Evolutionary conservation across 768 basidiomycete genomes (phyloP).

Genomic region (Clavulina sp.): DNA sequence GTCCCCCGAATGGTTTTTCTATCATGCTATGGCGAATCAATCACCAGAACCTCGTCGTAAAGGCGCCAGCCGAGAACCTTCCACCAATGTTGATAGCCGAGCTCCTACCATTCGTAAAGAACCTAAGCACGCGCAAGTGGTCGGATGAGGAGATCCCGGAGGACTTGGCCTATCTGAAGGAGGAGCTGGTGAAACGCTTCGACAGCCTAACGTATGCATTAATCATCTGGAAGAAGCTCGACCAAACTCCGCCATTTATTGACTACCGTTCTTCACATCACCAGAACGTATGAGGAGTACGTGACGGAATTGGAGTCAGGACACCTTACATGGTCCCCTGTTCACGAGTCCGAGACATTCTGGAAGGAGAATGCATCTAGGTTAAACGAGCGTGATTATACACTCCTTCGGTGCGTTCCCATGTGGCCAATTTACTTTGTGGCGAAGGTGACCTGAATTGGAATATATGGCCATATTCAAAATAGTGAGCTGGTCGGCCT

Average conservation of each 20-base stretch:
- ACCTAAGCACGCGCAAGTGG: conserved; percentile 70
- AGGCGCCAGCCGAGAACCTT: conserved; percentile 75
- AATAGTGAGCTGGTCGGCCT: conserved; percentile 61
- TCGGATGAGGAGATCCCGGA: conserved; percentile 90
- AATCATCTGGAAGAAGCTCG: too few species aligned
- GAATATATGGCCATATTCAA: too few species aligned
- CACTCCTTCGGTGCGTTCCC: conserved; percentile 56
- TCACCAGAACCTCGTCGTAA: conserved; percentile 70
- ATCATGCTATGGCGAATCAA: neutral
- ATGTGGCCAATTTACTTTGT: neutral
- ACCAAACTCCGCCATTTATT: too few species aligned
- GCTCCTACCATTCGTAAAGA: conserved; percentile 72
- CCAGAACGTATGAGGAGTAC: conserved; percentile 92
- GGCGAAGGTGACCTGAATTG: too few species aligned
- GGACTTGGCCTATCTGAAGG: conserved; percentile 73
- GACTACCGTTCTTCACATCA: neutral
- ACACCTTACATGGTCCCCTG: conserved; percentile 87
- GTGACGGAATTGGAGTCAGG: conserved; percentile 77
- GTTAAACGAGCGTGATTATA: conserved; percentile 68
- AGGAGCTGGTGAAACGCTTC: conserved; percentile 71
- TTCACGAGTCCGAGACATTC: conserved; percentile 91
- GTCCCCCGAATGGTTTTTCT: neutral
- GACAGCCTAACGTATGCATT: conserved; percentile 74
- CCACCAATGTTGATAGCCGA: conserved; percentile 85
- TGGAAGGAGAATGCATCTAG: conserved; percentile 91